These are phyloP conservation scores for Paraphoma sp. DNA, from an alignment of 2,329 filamentous ascomycete genomes.

Conservation along the genomic window DNA sequence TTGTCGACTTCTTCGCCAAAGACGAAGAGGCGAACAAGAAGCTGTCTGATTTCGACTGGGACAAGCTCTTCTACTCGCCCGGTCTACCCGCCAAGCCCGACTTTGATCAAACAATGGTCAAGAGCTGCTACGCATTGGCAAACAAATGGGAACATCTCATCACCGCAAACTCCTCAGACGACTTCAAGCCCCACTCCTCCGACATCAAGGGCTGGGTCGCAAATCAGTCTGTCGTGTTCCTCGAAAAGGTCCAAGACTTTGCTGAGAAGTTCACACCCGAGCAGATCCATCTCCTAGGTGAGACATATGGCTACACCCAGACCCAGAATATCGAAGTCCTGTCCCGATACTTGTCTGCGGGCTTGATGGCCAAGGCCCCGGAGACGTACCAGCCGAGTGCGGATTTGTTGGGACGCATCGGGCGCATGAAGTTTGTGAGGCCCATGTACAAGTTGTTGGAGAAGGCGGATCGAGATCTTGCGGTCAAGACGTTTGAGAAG, in stretches of 20 bases:
- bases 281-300: conserved; percentile 74
- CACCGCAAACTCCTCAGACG: conserved; percentile 15
- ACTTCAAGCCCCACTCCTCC: conserved; percentile 66
- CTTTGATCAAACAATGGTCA: conserved; percentile 87
- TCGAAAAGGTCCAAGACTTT: conserved; percentile 78
- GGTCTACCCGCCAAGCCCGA: conserved; percentile 88
- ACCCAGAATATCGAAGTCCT: conserved; percentile 88
- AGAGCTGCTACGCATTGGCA: conserved; percentile 82
- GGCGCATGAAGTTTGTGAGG: conserved; percentile 96
- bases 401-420: conserved; percentile 79
- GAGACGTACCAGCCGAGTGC: conserved; percentile 74
- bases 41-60: conserved; percentile 82
- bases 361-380: conserved; percentile 74
- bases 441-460: conserved; percentile 81
- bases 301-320: conserved; percentile 70
- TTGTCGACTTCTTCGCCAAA: conserved; percentile 80
- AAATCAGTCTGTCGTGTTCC: conserved; percentile 90
- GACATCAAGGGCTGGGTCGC: conserved; percentile 80
- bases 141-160: conserved; percentile 75
- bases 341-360: conserved; percentile 79
- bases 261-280: conserved; percentile 67
- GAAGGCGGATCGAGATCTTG: conserved; percentile 75
- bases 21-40: conserved; percentile 69
- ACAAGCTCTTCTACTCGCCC: conserved; percentile 85
- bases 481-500: conserved; percentile 82